Percentiles rank a stretch among this genome's conserved stretches.
These are phyloP conservation scores for Tulasnella sp. DNA, from an alignment of 768 basidiomycete species.

Conservation along the genomic window DNA sequence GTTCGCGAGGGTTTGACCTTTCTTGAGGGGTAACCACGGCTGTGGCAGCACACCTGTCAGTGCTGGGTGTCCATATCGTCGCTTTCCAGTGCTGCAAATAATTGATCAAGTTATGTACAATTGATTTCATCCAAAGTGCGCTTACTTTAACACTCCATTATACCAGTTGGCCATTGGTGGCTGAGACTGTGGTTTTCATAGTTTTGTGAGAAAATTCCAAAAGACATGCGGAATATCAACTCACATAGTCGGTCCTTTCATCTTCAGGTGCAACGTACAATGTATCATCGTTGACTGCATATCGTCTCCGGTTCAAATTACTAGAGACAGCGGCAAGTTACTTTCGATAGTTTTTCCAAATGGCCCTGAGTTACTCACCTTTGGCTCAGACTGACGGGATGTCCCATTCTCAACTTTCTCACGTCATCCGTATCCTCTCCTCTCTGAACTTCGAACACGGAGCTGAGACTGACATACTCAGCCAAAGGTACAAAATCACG, in stretches of 20 bases:
- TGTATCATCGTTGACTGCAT: conserved; percentile 87
- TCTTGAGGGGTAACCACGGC: conserved; percentile 89
- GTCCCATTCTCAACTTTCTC: conserved; percentile 56
- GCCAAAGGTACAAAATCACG: conserved; percentile 57
- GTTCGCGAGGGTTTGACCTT: conserved; percentile 63
- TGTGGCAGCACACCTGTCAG: conserved; percentile 84
- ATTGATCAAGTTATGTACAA: neutral
- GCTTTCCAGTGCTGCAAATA: conserved; percentile 69
- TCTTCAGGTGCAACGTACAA: conserved; percentile 93
- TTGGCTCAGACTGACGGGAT: conserved; percentile 80
- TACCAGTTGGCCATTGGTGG: conserved; percentile 97
- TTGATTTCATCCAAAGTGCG: neutral
- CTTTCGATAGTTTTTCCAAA: neutral
- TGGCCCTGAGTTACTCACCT: conserved; percentile 37
- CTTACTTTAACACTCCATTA: conserved; percentile 75
- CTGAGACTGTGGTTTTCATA: conserved; percentile 48
- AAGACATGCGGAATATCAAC: conserved; percentile 18
- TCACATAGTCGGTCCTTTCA: conserved; percentile 77
- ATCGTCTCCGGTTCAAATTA: conserved; percentile 72
- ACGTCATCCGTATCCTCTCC: conserved; percentile 80
- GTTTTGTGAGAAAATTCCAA: conserved; percentile 9
- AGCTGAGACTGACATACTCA: conserved; percentile 71
- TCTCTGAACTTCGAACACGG: conserved; percentile 77
- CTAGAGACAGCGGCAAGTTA: conserved; percentile 28
- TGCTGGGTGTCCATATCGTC: conserved; percentile 90